Base-by-base conservation (phyloP, 768 basidiomycete genomes). In the Rhodocollybia butyracea region DNA sequence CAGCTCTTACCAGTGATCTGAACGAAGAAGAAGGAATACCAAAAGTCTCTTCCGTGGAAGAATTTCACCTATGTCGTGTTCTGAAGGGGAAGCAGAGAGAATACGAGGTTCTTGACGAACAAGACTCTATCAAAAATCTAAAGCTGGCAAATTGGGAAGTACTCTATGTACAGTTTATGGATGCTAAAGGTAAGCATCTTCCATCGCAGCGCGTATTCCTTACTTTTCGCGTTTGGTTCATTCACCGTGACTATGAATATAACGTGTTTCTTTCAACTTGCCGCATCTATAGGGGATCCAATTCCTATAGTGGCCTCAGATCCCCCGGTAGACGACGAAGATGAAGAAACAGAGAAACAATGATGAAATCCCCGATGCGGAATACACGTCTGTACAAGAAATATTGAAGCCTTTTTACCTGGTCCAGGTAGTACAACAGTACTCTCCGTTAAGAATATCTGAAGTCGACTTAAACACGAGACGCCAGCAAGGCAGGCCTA, bases 91-190 rank as follows among this genome's bases (percentile, higher is more conserved):
- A 76, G 66, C 46, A 48, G 48, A 76, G 76, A 22, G 65, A 72
- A 47, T 89, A 84, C 65, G 82, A 84, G 51, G 64, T 74, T 2
- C 65, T 91, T 51, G 76, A 80, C 13, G 66, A 73, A 15, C 13
- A 15, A 19, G 46, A 34, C 12, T 48, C 46, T 22, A 61, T 81
- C 42, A 74, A 82, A 41, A 82, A 82, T 40, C 77, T 76, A 50
- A 70, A 76, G 3, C 68, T 89, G 48, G 64, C 66, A 2, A 83
- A 82, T 51, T 92, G 88, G 85, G 89, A 90, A 38, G 70, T 69
- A 13, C 57, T 91, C 19, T 90, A 82, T 61, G 63, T 92, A 31
- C 86, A 83, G 63, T 90, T 90, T 60, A 80, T 75, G 60, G 79
- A 86, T 63, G 68, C 67, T 32, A 72, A 77, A 45, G 85, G 89